Percentiles rank a stretch among this genome's conserved stretches.
Conservation (phyloP, 495 filamentous ascomycete species). For the Penicillium goetzii region DNA sequence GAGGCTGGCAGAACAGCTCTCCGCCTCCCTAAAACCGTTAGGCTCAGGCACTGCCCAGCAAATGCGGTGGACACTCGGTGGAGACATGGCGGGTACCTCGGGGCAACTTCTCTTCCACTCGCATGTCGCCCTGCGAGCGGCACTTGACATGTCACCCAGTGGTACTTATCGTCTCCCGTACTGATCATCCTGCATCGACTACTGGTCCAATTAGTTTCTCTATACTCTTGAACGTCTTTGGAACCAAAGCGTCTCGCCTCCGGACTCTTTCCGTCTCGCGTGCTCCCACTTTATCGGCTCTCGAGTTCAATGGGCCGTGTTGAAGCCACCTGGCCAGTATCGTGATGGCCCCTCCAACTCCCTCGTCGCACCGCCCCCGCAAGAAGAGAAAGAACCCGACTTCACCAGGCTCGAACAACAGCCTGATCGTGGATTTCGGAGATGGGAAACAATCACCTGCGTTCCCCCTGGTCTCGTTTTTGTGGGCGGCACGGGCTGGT, state of each 20-base stretch:
- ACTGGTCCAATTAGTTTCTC: neutral
- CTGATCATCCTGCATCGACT: neutral
- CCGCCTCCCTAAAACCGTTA: slow-evolving; percentile 33
- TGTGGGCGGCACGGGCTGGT: slow-evolving; percentile 84
- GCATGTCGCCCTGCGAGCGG: neutral
- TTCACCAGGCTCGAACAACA: slow-evolving; percentile 55
- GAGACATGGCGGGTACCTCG: slow-evolving; percentile 24
- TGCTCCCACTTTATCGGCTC: neutral
- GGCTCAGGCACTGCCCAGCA: slow-evolving; percentile 24
- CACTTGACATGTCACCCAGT: neutral
- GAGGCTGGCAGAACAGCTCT: slow-evolving; percentile 36
- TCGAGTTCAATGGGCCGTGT: slow-evolving; percentile 35
- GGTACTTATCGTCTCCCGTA: slow-evolving; percentile 4
- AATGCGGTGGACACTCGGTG: slow-evolving; percentile 11
- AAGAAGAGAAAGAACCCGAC: slow-evolving; percentile 59
- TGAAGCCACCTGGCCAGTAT: slow-evolving; percentile 19
- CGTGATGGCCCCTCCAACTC: slow-evolving; percentile 39
- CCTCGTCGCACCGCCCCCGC: slow-evolving; percentile 59
- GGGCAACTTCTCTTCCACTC: slow-evolving; percentile 5
- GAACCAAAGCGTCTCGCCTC: neutral
- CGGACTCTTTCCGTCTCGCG: neutral
- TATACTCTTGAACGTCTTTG: neutral
- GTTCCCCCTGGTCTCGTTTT: slow-evolving; percentile 87
- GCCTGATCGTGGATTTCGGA: slow-evolving; percentile 48
- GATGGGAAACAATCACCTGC: slow-evolving; percentile 53